These are phyloP conservation scores for Terana coerulea DNA, from an alignment of 768 basidiomycete genomes.

Conservation along the genomic window DNA sequence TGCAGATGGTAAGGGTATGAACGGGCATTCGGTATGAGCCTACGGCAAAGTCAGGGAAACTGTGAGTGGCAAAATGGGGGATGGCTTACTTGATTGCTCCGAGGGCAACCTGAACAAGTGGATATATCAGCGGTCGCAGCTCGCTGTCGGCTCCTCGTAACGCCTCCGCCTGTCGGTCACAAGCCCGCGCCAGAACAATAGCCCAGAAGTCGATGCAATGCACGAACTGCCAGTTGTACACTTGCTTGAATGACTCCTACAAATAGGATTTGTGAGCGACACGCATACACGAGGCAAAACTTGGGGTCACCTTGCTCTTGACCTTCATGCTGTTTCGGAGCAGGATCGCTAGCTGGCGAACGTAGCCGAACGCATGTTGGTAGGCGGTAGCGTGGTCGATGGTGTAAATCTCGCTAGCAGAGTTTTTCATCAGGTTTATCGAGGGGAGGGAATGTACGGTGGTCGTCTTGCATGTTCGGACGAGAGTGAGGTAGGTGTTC, in stretches of 20 bases:
- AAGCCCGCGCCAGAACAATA: slow-evolving; percentile 79
- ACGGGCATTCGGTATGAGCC: slow-evolving; percentile 85
- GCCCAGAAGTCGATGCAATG: slow-evolving; percentile 98
- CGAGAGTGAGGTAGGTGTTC: slow-evolving; percentile 86
- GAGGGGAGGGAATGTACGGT: slow-evolving; percentile 82
- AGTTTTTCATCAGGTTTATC: slow-evolving; percentile 97
- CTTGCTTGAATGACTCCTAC: slow-evolving; percentile 87
- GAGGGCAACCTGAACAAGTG: slow-evolving; percentile 89
- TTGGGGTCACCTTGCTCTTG: slow-evolving; percentile 63
- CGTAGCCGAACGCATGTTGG: slow-evolving; percentile 94
- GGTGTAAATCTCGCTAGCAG: slow-evolving; percentile 88
- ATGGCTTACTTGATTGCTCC: slow-evolving; percentile 84
- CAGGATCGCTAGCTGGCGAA: slow-evolving; percentile 91
- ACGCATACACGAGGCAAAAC: neutral
- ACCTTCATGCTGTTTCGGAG: slow-evolving; percentile 89
- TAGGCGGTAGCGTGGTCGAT: slow-evolving; percentile 72
- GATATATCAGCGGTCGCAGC: slow-evolving; percentile 87
- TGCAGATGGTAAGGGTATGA: slow-evolving; percentile 96
- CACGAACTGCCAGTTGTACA: slow-evolving; percentile 99
- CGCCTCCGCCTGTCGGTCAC: slow-evolving; percentile 52
- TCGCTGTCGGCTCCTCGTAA: slow-evolving; percentile 65
- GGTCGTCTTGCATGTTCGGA: slow-evolving; percentile 84
- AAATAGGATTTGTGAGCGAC: slow-evolving; percentile 10
- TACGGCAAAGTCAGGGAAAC: slow-evolving; percentile 28
- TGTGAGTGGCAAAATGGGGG: slow-evolving; percentile 5